Base-by-base conservation (phyloP, 495 filamentous ascomycete species). In the Platismatia glauca region DNA sequence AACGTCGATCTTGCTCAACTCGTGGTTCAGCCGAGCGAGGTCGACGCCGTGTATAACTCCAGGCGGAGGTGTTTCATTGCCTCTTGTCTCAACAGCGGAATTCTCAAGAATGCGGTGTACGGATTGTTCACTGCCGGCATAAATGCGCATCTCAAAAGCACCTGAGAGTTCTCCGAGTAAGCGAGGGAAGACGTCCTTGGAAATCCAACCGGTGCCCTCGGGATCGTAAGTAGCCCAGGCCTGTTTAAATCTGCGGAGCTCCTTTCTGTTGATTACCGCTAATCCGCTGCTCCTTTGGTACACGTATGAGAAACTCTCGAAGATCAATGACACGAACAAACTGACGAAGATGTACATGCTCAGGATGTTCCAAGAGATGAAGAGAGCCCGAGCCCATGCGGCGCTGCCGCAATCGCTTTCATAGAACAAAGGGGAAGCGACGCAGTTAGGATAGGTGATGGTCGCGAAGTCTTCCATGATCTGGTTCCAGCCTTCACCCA, bases 301-400 rank as follows among this genome's bases (percentile, higher is more conserved):
- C 67, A 99, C 94, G 72, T 99, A 99, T 72, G 90, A 95, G 77
- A 99, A 99, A 76, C 93, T 97, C 78, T 99, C 94, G 74, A 91
- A 99, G 67, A 99, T 99, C 68, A 99, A 84, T 46, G 94, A 99
- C 61, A 97, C 91, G 72, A 99, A 99, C 75, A 99, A 79, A 71
- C 89, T 96, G 68, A 97, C 92, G 68, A 99, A 99, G 73, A 99
- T 94, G 75, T 97, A 99, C 94, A 99, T 97, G 87, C 93, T 97
- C 71, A 97, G 82, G 68, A 99, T 90, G 77, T 99, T 99, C 94
- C 94, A 99, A 15, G 88, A 82, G 62, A 97, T 90, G 77, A 99
- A 97, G 38, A 99, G 78, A 52, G 81, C 81, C 39, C 89, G 81
- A 20, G 94, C 91, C 89, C 94, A 97, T 50, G 83, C 81, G 31